Base-by-base conservation (phyloP, 2,329 filamentous ascomycete species). In the Cadophora sp. region DNA sequence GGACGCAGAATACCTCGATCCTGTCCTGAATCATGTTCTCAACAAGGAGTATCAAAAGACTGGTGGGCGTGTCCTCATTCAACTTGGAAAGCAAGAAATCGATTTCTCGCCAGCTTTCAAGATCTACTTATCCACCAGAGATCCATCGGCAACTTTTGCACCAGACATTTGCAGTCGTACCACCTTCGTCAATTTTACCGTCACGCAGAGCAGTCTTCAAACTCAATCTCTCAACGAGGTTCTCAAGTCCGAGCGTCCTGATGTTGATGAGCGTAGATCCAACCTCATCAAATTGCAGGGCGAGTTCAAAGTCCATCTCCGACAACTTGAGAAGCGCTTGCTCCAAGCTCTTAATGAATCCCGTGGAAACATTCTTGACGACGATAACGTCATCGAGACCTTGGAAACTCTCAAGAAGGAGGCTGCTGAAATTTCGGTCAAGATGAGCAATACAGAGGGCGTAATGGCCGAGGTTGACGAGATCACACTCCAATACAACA, bases 31-130 rank as follows among this genome's bases (percentile, higher is more conserved):
- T 77, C 96, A 99, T 76, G 95, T 99, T 66, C 89, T 99, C 80
- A 99, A 99, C 83, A 99, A 99, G 80, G 96, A 99, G 78, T 99
- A 99, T 80, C 97, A 99, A 81, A 97, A 94, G 83, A 99, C 97
- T 31, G 96, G 96, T 74, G 96, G 96, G 26, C 95, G 96, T 86
- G 95, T 98, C 56, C 89, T 99, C 64, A 99, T 99, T 72, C 96
- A 99, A 80, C 92, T 99, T 50, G 96, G 96, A 76, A 97, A 96
- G 81, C 97, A 99, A 80, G 94, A 99, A 81, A 99, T 99, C 73
- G 96, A 99, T 80, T 99, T 99, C 82, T 99, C 96, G 62, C 95
- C 96, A 1, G 89, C 94, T 0, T 99, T 99, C 86, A 96, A 91
- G 82, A 86, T 99, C 37, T 99, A 97, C 79, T 84, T 99, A 48